Conservation (phyloP, 129 eudicot genomes). For the Ambrosia trifida region DNA sequence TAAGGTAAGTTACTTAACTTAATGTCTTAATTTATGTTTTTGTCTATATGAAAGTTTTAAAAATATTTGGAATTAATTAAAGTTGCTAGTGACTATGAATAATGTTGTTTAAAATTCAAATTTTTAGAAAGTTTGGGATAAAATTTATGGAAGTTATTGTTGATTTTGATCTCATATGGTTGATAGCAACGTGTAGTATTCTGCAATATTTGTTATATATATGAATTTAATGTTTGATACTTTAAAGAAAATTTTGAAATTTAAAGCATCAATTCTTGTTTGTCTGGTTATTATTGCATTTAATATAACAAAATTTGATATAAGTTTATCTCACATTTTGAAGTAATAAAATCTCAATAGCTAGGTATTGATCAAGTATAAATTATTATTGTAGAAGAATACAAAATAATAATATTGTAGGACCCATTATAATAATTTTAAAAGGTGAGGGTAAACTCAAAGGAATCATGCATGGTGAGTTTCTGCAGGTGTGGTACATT, state of each 20-base stretch:
- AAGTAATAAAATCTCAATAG: background rate
- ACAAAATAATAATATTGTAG: conserved; percentile 31
- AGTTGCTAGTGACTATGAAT: background rate
- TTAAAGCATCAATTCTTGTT: background rate
- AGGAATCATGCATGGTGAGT: conserved; percentile 32
- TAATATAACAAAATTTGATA: background rate
- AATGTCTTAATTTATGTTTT: background rate
- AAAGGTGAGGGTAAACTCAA: conserved; percentile 18
- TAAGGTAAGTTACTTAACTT: conserved; percentile 21
- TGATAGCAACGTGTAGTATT: conserved; percentile 31
- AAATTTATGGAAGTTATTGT: background rate
- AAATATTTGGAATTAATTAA: conserved; percentile 12
- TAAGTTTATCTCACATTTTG: background rate
- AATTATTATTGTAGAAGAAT: background rate
- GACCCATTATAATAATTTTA: conserved; percentile 1
- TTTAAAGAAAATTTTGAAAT: background rate
- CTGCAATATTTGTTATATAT: background rate
- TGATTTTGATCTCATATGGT: conserved; percentile 22
- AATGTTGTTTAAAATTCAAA: conserved; percentile 23
- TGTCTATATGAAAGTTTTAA: background rate
- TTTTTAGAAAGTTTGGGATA: conserved; percentile 9
- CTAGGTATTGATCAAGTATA: background rate
- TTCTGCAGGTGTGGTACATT: conserved; percentile 17
- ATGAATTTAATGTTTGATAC: background rate
- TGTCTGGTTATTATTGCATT: background rate